These are phyloP conservation scores for Termitomyces sp. DNA, from an alignment of 768 basidiomycete species.

Conservation along the genomic window DNA sequence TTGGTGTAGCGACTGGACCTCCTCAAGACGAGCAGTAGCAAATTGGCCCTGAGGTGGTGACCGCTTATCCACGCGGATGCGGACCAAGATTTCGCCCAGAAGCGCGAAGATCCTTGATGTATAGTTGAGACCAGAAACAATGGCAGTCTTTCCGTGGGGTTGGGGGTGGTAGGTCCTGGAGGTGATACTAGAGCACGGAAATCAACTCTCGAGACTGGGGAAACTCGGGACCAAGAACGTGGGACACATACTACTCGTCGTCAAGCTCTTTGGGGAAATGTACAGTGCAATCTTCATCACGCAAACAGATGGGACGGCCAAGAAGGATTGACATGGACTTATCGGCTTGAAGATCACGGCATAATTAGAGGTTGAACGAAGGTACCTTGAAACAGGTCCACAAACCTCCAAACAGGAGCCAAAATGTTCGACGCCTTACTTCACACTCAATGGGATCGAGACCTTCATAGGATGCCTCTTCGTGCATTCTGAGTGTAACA, in stretches of 20 bases:
- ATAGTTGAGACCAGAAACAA: slow-evolving; percentile 85
- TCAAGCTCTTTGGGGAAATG: slow-evolving; percentile 86
- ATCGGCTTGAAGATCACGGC: slow-evolving; percentile 50
- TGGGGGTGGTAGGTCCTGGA: slow-evolving; percentile 78
- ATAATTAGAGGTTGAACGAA: slow-evolving; percentile 2
- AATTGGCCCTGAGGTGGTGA: slow-evolving; percentile 84
- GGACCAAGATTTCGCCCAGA: slow-evolving; percentile 81
- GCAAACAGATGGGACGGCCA: slow-evolving; percentile 78
- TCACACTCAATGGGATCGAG: slow-evolving; percentile 87
- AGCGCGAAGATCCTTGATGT: slow-evolving; percentile 82
- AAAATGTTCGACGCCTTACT: slow-evolving; percentile 81
- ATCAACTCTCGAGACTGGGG: slow-evolving; percentile 10
- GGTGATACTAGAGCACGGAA: slow-evolving; percentile 58
- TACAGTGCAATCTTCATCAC: slow-evolving; percentile 88
- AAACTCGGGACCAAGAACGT: slow-evolving; percentile 23
- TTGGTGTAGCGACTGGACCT: slow-evolving; percentile 75
- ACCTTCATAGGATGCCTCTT: slow-evolving; percentile 77
- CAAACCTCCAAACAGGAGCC: slow-evolving; percentile 85
- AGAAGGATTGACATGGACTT: slow-evolving; percentile 86
- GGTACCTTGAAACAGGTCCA: slow-evolving; percentile 6
- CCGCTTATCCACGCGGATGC: slow-evolving; percentile 82
- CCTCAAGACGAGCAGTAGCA: slow-evolving; percentile 78
- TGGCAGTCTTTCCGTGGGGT: slow-evolving; percentile 80
- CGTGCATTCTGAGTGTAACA: slow-evolving; percentile 79
- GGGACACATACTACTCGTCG: slow-evolving; percentile 74